Conservation (phyloP, 75 land plant species). For the Selaginella moellendorffii region DNA sequence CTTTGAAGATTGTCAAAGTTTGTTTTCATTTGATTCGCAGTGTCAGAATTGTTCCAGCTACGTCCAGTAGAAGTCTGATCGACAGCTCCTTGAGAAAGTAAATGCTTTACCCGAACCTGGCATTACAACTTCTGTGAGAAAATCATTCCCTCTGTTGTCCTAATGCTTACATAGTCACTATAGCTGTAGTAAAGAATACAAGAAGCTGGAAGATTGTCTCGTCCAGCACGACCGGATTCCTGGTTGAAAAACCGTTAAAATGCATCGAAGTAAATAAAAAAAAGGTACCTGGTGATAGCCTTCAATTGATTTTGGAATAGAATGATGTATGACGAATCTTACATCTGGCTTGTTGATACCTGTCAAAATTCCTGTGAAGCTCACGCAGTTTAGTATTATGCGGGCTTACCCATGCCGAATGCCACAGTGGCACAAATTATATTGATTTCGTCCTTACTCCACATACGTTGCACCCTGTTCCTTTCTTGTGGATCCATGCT, state of each 20-base stretch:
- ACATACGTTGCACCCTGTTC: constrained; percentile 62
- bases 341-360: constrained; percentile 99
- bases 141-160: neutral
- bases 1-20: constrained; percentile 75
- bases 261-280: neutral
- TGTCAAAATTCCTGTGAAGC: too few relatives aligned
- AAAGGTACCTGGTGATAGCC: constrained; percentile 84
- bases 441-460: constrained; percentile 95
- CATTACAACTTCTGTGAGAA: neutral
- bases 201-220: constrained; percentile 83
- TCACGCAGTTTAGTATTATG: neutral
- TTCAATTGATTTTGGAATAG: constrained; percentile 94
- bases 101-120: constrained; percentile 94
- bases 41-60: constrained; percentile 16
- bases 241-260: constrained; percentile 14
- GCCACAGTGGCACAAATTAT: constrained; percentile 97
- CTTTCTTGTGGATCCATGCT: constrained; percentile 84
- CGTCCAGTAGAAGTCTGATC: constrained; percentile 44
- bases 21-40: constrained; percentile 39
- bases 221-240: constrained; percentile 99
- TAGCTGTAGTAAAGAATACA: constrained; percentile 89
- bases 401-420: constrained; percentile 86
- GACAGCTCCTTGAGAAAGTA: constrained; percentile 72
- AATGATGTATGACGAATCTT: constrained; percentile 96
- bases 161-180: constrained; percentile 68